Evolutionary conservation across 169 alveolate species (phyloP).

Genomic region (Plasmodium malariae): DNA sequence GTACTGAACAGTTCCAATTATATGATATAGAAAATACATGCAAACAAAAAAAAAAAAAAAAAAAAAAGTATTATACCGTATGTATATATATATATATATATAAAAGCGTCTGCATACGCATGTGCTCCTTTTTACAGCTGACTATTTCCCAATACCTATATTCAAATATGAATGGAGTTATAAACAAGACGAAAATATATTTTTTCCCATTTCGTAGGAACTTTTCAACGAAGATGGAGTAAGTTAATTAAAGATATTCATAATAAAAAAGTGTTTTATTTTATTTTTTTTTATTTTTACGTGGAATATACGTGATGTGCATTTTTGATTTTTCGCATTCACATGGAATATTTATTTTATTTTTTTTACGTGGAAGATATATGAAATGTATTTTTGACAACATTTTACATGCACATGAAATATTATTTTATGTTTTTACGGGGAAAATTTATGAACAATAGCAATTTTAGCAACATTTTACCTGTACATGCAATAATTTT

Average conservation of each 20-base stretch:
- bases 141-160: background rate
- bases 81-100: background rate
- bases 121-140: background rate
- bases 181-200: constrained; percentile 12
- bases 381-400: no score
- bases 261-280: no score
- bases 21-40: no score
- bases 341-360: background rate
- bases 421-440: background rate
- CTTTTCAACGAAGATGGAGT: constrained; percentile 67
- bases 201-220: constrained; percentile 30
- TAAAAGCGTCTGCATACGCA: background rate
- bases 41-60: constrained; percentile 7
- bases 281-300: no score
- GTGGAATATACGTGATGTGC: no score
- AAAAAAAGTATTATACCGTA: background rate
- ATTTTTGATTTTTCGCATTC: no score
- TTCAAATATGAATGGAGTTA: constrained; percentile 24
- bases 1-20: no score
- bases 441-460: no score
- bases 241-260: background rate
- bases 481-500: no score
- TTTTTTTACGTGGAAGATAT: no score
- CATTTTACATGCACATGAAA: background rate
- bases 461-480: no score